Evolutionary conservation across 305 asterid species (phyloP), one percentile per base, ranked within the genome.

Genomic region (Striga hermonthica): DNA sequence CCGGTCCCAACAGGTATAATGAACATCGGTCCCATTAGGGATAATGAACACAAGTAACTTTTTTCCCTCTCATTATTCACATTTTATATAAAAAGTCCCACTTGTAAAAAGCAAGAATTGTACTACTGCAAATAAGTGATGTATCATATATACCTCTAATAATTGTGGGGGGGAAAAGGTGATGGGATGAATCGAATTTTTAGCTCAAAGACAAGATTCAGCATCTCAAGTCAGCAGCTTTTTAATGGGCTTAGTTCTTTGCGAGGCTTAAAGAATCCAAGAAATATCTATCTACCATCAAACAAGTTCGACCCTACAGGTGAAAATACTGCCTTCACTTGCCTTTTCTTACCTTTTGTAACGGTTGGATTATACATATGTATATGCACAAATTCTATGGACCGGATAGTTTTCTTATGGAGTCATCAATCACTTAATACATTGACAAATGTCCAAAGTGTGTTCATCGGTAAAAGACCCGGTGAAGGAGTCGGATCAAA

Each of bases 111-210:
- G 34, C n/a, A 15, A 1, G 60, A 39, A 43, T 40, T 22, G 22
- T 2, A 22, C 31, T 22, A 22, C 31, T 22, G 31, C 31, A 22
- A 22, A 22, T 22, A 22, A 22, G 31, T 22, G 31, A 22, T 22
- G 11, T n/a, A 53, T 31, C 57, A 47, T 47, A 65, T 52, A 40
- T 22, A 64, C 16, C 10, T 28, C n/a, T 4, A 66, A 66, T 67
- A 67, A 57, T 67, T 39, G 48, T 56, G 72, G 45, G 38, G 57
- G 72, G 45, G 36, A 57, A 40, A 67, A 57, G 72, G 58, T 57
- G 49, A 67, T 67, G 72, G 57, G 65, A 67, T 47, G 65, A 67
- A 67, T 57, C 65, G 15, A 36, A 56, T 35, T 56, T 67, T 45
- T 40, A 6, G 65, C 37, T 14, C 9, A 35, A 57, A 67, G 72